Percentiles rank a stretch among this genome's conserved stretches.
These are phyloP conservation scores for Suhomyces ambrosiae DNA, from an alignment of 1,139 yeast species.

Conservation along the genomic window DNA sequence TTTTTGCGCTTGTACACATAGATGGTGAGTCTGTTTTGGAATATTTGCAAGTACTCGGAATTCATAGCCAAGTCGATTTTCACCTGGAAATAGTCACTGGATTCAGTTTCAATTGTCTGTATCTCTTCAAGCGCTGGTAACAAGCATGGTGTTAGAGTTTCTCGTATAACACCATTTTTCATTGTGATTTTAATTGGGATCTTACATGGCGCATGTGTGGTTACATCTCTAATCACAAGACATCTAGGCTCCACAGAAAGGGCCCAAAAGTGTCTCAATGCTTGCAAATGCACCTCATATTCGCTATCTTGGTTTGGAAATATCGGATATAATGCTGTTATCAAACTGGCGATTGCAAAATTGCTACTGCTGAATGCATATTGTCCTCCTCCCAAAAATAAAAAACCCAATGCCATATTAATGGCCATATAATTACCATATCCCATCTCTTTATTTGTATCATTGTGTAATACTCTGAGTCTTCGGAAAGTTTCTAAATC, in stretches of 20 bases:
- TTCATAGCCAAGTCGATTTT: constrained; percentile 41
- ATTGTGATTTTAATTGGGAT: constrained; percentile 52
- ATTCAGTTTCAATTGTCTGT: constrained; percentile 39
- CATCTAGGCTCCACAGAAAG: constrained; percentile 82
- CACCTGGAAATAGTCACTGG: constrained; percentile 49
- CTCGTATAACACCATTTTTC: constrained; percentile 29
- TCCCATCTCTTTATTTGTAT: constrained; percentile 46
- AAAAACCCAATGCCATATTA: constrained; percentile 81
- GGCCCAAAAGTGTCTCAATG: constrained; percentile 90
- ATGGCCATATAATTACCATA: constrained; percentile 81
- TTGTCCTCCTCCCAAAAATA: constrained; percentile 92
- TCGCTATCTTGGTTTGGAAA: constrained; percentile 54
- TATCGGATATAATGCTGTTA: constrained; percentile 75
- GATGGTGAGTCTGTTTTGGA: constrained; percentile 48
- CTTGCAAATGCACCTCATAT: constrained; percentile 72
- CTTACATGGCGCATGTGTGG: constrained; percentile 53
- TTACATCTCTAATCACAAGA: constrained; percentile 70
- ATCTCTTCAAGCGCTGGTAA: constrained; percentile 63
- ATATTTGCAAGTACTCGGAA: constrained; percentile 43
- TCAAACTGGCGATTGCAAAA: constrained; percentile 71
- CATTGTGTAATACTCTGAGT: constrained; percentile 67
- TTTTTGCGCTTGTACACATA: constrained; percentile 52
- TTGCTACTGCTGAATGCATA: constrained; percentile 70
- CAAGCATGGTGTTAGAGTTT: constrained; percentile 61
- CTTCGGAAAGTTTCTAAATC: constrained; percentile 78